These are phyloP conservation scores for Pleurotus platypus DNA, from an alignment of 768 basidiomycete species.

Conservation along the genomic window DNA sequence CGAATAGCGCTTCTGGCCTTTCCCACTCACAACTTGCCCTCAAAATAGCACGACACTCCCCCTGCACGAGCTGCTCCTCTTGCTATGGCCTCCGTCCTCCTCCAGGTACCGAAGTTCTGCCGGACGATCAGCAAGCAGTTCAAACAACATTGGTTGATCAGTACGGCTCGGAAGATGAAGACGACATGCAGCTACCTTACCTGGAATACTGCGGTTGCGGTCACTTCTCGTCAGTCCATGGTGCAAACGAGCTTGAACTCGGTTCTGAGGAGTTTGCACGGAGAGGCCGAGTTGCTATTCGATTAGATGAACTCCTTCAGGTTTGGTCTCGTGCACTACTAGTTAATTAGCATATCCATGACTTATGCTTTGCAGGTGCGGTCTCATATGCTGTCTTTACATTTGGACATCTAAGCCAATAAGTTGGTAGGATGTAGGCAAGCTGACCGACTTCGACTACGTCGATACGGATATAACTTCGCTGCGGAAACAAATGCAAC, in stretches of 20 bases:
- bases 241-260: constrained; percentile 55
- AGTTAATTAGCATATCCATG: not conserved
- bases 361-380: not conserved
- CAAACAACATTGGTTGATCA: constrained; percentile 53
- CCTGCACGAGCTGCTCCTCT: constrained; percentile 60
- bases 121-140: constrained; percentile 42
- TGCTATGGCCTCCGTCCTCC: constrained; percentile 75
- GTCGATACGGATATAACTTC: constrained; percentile 66
- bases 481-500: constrained; percentile 66
- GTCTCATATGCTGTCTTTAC: constrained; percentile 3
- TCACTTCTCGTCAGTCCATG: constrained; percentile 61
- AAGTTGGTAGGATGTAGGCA: constrained; percentile 58
- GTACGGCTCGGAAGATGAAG: constrained; percentile 66
- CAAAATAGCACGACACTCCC: constrained; percentile 82
- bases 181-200: constrained; percentile 49
- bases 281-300: constrained; percentile 68
- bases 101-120: constrained; percentile 50
- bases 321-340: constrained; percentile 36
- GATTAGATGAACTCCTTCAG: constrained; percentile 80
- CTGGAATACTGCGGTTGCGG: constrained; percentile 66
- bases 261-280: constrained; percentile 67
- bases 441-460: constrained; percentile 79
- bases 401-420: not conserved
- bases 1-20: constrained; percentile 46
- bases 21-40: constrained; percentile 50